phyloP scores from a whole-genome alignment of 2,329 filamentous ascomycete genomes.

The Leptosphaerulina australis region DNA sequence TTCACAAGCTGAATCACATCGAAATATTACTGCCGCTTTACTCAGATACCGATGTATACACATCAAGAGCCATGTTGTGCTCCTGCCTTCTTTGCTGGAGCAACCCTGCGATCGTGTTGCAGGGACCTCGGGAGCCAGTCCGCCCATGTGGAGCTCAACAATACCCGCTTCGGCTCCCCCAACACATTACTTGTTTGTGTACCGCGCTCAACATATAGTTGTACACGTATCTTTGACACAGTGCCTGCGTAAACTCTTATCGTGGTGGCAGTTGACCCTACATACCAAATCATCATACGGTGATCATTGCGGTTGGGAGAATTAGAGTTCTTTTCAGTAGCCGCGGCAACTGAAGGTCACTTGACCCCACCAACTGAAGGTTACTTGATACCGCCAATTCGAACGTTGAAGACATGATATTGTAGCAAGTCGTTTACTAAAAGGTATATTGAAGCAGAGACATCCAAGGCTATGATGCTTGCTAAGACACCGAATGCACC shows the following conservation, averaged over 20 bases:
- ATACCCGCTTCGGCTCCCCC: constrained; percentile 10
- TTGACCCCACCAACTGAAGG: no score
- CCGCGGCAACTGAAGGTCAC: constrained; percentile 7
- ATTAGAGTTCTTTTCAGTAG: background rate
- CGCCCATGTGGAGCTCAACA: constrained; percentile 2
- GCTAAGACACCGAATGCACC: constrained; percentile 36
- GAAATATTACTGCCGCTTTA: no score
- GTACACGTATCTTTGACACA: no score
- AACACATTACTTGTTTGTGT: constrained; percentile 1
- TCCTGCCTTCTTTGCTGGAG: background rate
- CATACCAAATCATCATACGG: no score
- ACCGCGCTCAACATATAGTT: background rate
- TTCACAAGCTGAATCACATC: constrained; percentile 1
- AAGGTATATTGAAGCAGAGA: constrained; percentile 38
- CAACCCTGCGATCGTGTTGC: background rate
- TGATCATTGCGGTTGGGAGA: no score
- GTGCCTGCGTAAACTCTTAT: no score
- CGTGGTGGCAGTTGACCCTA: no score
- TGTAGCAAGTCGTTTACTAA: constrained; percentile 34
- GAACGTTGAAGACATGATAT: constrained; percentile 36
- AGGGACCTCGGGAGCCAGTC: background rate
- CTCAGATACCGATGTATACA: no score
- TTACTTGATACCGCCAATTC: no score
- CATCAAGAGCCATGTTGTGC: background rate
- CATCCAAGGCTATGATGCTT: constrained; percentile 31